phyloP scores from a whole-genome alignment of 805 yeast species.

The Sungouiella blattae region DNA sequence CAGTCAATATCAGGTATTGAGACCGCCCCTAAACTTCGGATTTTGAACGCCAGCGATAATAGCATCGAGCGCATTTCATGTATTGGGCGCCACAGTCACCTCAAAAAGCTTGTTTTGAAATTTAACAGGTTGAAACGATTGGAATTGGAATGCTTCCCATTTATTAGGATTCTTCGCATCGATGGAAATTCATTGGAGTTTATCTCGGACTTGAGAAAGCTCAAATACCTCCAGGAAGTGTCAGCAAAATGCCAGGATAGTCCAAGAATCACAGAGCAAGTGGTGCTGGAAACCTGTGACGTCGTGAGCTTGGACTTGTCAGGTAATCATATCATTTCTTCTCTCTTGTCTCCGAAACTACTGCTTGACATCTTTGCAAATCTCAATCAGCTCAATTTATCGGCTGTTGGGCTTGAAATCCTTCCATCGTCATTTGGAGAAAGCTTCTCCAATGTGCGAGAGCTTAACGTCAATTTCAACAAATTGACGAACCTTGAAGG shows the following conservation, averaged over 20 bases:
- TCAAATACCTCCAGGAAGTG: slow-evolving; percentile 38
- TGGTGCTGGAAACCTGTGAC: slow-evolving; percentile 19
- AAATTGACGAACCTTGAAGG: slow-evolving; percentile 32
- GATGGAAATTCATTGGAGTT: slow-evolving; percentile 40
- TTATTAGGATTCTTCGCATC: slow-evolving; percentile 40
- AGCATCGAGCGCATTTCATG: slow-evolving; percentile 22
- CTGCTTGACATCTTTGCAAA: slow-evolving; percentile 24
- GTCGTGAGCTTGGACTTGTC: slow-evolving; percentile 38
- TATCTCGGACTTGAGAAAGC: slow-evolving; percentile 23
- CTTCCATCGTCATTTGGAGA: slow-evolving; percentile 37
- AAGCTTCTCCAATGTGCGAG: slow-evolving; percentile 45
- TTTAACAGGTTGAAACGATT: slow-evolving; percentile 33
- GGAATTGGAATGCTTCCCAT: slow-evolving; percentile 31
- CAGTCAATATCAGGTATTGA: slow-evolving; percentile 32
- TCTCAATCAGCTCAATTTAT: slow-evolving; percentile 38
- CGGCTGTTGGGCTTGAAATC: slow-evolving; percentile 42
- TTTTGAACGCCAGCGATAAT: slow-evolving; percentile 43
- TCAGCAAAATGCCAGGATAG: slow-evolving; percentile 37
- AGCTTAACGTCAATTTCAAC: slow-evolving; percentile 51
- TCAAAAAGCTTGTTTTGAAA: slow-evolving; percentile 38
- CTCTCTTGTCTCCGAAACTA: not conserved
- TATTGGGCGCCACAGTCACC: slow-evolving; percentile 18
- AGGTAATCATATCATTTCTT: slow-evolving; percentile 23
- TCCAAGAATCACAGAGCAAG: slow-evolving; percentile 15
- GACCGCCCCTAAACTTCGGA: slow-evolving; percentile 29